phyloP scores from a whole-genome alignment of 108 stramenopile species.

The Pseudonitzschia multiseries region DNA sequence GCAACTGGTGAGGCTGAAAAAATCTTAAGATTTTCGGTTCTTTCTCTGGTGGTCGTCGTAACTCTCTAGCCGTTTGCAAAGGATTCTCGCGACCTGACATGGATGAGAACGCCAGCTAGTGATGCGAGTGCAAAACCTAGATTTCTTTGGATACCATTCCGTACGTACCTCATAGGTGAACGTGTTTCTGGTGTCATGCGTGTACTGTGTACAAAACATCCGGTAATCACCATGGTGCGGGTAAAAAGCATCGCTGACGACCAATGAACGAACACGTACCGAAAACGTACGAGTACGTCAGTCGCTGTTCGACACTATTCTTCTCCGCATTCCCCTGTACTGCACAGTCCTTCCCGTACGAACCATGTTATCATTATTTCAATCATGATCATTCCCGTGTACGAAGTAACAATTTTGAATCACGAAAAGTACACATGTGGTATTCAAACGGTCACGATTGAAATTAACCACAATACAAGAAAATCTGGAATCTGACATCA shows the following conservation, averaged over 20 bases:
- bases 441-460: no score
- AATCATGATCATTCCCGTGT: no score
- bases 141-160: not conserved
- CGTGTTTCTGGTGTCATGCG: constrained; percentile 2
- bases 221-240: not conserved
- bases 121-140: not conserved
- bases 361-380: no score
- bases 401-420: no score
- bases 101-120: constrained; percentile 16
- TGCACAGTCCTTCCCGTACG: no score
- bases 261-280: constrained; percentile 10
- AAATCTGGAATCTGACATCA: no score
- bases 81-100: constrained; percentile 18
- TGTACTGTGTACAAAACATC: not conserved
- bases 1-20: not conserved
- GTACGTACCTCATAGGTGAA: not conserved
- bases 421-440: no score
- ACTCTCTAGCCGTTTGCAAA: not conserved
- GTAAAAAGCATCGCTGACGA: constrained; percentile 2
- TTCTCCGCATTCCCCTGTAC: not conserved
- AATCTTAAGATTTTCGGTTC: not conserved
- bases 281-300: constrained; percentile 11
- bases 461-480: no score
- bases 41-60: constrained; percentile 4
- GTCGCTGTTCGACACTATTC: not conserved